Base-by-base conservation (phyloP, 495 filamentous ascomycete species). In the Apiosordaria backusii region DNA sequence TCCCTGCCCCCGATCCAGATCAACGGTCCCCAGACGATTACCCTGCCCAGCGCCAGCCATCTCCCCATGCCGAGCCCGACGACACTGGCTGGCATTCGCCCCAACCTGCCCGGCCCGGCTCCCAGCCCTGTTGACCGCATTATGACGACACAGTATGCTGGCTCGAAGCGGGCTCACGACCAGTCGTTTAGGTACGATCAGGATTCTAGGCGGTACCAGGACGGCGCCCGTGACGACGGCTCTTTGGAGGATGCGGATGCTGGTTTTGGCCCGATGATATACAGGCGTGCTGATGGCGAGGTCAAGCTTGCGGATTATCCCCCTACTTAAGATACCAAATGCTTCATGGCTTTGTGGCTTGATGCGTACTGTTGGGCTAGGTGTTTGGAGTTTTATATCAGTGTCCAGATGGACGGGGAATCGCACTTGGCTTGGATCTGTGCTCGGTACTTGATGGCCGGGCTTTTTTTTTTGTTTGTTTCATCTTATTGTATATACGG, bases 101-200 rank as follows among this genome's bases (percentile, higher is more conserved):
- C 52, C 59, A 57, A 3, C 59, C 1, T n/a, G 15, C 10, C 25
- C 57, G 25, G 19, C 35, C 29, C 9, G 23, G 57, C 66, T 23
- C 54, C 64, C 9, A 67, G 66, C 59, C 70, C 72, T 1, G 53
- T 57, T 3, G 40, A 62, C 4, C 68, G 67, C 9, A 64, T 65
- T 16, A 58, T 65, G 35, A 65, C 63, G 15, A 10, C 59, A 18
- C 63, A 58, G 63, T 67, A 71, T 29, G 75, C 75, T 2, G 75
- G 75, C 13, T 69, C 74, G 1, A 77, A 77, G 65, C 71, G 75
- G 1, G 61, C 68, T 4, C 72, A 70, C 63, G 74, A 70, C 25
- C 61, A 75, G 55, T 62, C 70, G 2, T 77, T 77, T 62, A 26
- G 65, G 23, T 54, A 24, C 0, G 68, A 70, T 18, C 0, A 26